Base-by-base conservation (phyloP, 1,284 basidiomycete species). In the Malassezia dermatis region DNA sequence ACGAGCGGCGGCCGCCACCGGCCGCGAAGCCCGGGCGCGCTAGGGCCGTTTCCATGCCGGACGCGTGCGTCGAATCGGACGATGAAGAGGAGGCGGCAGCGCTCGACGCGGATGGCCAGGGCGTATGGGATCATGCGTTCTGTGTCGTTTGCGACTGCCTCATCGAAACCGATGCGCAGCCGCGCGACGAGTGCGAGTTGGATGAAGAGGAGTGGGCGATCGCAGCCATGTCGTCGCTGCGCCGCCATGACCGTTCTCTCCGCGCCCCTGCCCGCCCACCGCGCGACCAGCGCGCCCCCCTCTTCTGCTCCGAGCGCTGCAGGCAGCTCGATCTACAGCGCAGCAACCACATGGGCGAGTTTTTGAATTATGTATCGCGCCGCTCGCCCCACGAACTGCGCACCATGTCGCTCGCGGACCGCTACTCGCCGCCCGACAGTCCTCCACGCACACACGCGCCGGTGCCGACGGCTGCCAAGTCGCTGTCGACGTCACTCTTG, bases 141-240 rank as follows among this genome's bases (percentile, higher is more conserved):
- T 57, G 55, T 23, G 48, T 43, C 8, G 55, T 57, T 32, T 57
- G 55, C 19, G 35, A 57, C 50, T 52, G 55, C 34, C 41, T 57
- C 15, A 57, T 57, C 24, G 49, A 57, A 27, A 15, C 55, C 17
- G 41, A 47, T 8, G 26, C 13, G 19, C 13, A 28, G 28, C 19
- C 19, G 23, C 37, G 21, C 27, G 40, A 31, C 10, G 27, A 21
- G 21, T 11, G 8, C 15, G n/a, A n/a, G 8, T 13, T 17, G 11
- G 51, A 15, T 4, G 53, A 49, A 15, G 54, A 50, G 13, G 54
- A 49, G 26, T 52, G 55, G 55, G 55, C 37, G 12, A 44, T 44
- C 13, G 44, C 49, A 8, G 55, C 48, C 17, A 44, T 57, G 44
- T 42, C 49, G 43, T 32, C 23, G 13, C 15, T 49, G 32, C 53